Evolutionary conservation across 805 yeast genomes (phyloP), one percentile per base, ranked within the genome.

Genomic region (Martiniozyma abietophila): DNA sequence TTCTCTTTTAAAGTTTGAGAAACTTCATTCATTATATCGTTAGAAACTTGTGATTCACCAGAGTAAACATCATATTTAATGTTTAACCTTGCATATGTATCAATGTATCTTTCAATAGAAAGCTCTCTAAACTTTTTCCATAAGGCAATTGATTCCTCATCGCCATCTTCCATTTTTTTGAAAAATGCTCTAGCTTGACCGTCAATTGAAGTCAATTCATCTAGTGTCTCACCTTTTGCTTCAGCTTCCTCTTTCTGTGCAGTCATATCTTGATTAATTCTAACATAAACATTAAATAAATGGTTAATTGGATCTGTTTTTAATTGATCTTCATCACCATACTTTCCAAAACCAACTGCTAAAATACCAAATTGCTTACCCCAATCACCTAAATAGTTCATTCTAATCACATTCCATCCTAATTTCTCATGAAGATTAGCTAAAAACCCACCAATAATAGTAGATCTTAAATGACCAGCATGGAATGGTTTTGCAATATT

Each of bases 401-500:
- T 70, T 63, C 96, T 75, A 46, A 71, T 62, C 29, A 92, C 98
- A n/a, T 84, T 73, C 83, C 89, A 92, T 30, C 97, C 98, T 38
- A 79, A 67, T 47, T 74, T 77, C 62, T 86, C 96, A 56, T 92
- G 83, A 56, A 92, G 67, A 61, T 88, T 89, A 26, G 95, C 64
- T 31, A 92, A 59, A 65, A 86, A 92, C 11, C 97, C 97, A 49
- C 99, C 99, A 56, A 92, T 92, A 53, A 92, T 92, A 29, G 99
- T 92, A 21, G 95, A 82, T 62, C 99, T 80, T 60, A 92, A 74
- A 60, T 92, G 99, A 40, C 99, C 99, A 36, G 99, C 99, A 56
- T 92, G 99, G 80, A 92, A 92, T 9, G 99, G 99, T 64, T 92
- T 92, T 45, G 99, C 99, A 53, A 92, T 89, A 61, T 92, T 92